Conservation (phyloP, 2,329 filamentous ascomycete genomes). For the Paracoccidioides brasiliensis region DNA sequence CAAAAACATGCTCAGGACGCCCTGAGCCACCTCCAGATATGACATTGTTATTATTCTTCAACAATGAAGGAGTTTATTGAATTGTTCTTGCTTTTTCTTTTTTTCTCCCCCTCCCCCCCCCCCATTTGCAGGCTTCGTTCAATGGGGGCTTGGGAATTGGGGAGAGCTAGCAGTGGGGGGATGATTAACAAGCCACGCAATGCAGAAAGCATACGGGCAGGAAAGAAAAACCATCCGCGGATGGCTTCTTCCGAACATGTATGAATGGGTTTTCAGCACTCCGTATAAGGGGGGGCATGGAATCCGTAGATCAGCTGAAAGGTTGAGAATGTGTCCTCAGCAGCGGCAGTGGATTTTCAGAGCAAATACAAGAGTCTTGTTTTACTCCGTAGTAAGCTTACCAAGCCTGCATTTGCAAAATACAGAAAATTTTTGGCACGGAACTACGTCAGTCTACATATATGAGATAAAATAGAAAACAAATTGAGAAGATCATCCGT, state of each 20-base stretch:
- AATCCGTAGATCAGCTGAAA: not conserved
- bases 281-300: not conserved
- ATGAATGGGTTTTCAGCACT: not conserved
- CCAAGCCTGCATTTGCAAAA: no score
- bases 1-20: not conserved
- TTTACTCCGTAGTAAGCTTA: no score
- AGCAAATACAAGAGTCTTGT: no score
- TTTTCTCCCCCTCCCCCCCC: conserved; percentile 7
- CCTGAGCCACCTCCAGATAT: not conserved
- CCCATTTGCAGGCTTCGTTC: not conserved
- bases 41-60: not conserved
- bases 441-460: not conserved
- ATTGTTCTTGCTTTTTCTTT: not conserved
- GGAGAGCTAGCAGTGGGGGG: not conserved
- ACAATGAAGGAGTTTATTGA: not conserved
- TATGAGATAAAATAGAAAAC: not conserved
- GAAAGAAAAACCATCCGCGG: not conserved
- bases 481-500: conserved; percentile 4
- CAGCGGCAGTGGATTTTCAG: not conserved
- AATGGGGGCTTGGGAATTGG: no score
- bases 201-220: not conserved
- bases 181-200: not conserved
- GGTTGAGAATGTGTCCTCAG: not conserved
- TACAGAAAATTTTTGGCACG: not conserved
- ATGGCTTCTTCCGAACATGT: not conserved